phyloP scores from a whole-genome alignment of 768 basidiomycete genomes.

The Chalciporus pseudorubinellus region DNA sequence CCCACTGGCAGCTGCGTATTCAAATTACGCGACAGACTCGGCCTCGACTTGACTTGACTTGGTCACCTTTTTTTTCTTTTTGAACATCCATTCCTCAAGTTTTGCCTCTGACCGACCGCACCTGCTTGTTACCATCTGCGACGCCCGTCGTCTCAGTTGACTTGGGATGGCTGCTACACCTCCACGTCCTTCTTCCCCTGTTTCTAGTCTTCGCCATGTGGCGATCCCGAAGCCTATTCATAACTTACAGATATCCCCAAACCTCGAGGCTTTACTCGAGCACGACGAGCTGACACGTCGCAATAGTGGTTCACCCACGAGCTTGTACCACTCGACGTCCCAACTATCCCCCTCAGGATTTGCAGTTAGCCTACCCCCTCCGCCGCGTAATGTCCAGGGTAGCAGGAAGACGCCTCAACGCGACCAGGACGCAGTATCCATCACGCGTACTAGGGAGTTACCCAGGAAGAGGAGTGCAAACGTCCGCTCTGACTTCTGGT shows the following conservation, averaged over 20 bases:
- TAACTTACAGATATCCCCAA: constrained; percentile 52
- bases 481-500: constrained; percentile 25
- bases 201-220: background rate
- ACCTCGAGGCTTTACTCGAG: constrained; percentile 58
- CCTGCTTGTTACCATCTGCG: background rate
- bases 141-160: background rate
- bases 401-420: constrained; percentile 13
- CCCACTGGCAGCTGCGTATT: too few relatives aligned
- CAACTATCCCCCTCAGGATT: constrained; percentile 13
- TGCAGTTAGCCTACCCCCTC: constrained; percentile 31
- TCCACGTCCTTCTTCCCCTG: constrained; percentile 22
- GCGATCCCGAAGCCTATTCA: constrained; percentile 4
- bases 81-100: too few relatives aligned
- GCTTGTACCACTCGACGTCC: constrained; percentile 4
- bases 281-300: constrained; percentile 51
- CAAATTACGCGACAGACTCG: constrained; percentile 17
- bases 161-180: constrained; percentile 23
- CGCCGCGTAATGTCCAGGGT: constrained; percentile 28
- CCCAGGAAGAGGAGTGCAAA: constrained; percentile 11
- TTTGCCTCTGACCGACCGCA: too few relatives aligned
- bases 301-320: constrained; percentile 25
- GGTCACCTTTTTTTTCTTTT: too few relatives aligned
- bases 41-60: too few relatives aligned
- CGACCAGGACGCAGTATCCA: constrained; percentile 16
- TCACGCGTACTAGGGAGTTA: constrained; percentile 16